A percentile compares a stretch with the other conserved stretches of the same genome.
Evolutionary conservation across 1,139 yeast genomes (phyloP).

Genomic region (Pichia inconspicua): DNA sequence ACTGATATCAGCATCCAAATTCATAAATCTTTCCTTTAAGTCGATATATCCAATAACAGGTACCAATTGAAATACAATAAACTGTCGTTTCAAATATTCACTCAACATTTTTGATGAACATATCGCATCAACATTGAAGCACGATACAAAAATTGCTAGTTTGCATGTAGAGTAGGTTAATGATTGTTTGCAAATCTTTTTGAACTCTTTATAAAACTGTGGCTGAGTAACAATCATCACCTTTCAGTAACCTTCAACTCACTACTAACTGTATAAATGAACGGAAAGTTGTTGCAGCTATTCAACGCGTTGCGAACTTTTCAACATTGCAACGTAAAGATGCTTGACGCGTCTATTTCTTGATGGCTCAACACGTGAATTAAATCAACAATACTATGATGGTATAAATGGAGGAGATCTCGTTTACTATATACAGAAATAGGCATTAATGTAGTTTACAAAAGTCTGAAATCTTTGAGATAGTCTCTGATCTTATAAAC

Average conservation of each 20-base stretch:
- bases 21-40: conserved; percentile 51
- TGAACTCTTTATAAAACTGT: conserved; percentile 52
- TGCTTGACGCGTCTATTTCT: background rate
- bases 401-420: too few relatives aligned
- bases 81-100: conserved; percentile 62
- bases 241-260: too few relatives aligned
- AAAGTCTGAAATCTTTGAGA: conserved; percentile 12
- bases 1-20: conserved; percentile 66
- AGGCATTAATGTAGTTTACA: background rate
- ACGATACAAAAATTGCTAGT: conserved; percentile 80
- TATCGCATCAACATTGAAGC: conserved; percentile 84
- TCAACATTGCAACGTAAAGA: background rate
- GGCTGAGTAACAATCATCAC: conserved; percentile 58
- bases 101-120: conserved; percentile 81
- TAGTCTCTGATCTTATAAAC: conserved; percentile 20
- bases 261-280: background rate
- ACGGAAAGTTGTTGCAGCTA: too few relatives aligned
- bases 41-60: conserved; percentile 95
- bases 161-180: conserved; percentile 86
- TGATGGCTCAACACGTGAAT: background rate
- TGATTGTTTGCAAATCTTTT: conserved; percentile 52
- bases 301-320: background rate
- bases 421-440: too few relatives aligned
- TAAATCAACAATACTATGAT: too few relatives aligned
- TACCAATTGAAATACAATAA: conserved; percentile 79